phyloP scores from a whole-genome alignment of 2,329 filamentous ascomycete genomes.

The Gliomastix tumulicola region DNA sequence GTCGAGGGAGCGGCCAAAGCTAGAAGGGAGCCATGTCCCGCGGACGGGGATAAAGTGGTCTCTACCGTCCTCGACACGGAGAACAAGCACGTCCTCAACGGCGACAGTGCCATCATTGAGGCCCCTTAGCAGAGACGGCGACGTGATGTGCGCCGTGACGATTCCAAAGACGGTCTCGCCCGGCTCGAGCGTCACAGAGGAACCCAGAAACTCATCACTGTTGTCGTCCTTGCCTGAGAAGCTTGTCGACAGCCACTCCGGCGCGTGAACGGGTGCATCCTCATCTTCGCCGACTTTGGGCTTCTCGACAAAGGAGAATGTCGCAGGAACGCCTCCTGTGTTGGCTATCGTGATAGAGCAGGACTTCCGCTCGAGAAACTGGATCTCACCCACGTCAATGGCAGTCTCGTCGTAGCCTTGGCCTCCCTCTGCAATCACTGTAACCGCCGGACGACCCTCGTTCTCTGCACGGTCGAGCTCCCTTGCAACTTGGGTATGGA shows the following conservation, averaged over 20 bases:
- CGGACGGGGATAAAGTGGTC: slow-evolving; percentile 87
- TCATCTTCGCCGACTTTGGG: slow-evolving; percentile 44
- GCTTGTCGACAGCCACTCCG: slow-evolving; percentile 64
- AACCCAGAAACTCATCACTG: slow-evolving; percentile 19
- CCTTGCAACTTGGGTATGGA: slow-evolving; percentile 80
- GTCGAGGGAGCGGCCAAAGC: slow-evolving; percentile 78
- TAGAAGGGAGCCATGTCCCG: slow-evolving; percentile 73
- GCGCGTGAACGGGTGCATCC: slow-evolving; percentile 21
- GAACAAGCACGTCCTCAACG: slow-evolving; percentile 81
- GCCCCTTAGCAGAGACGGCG: slow-evolving; percentile 54
- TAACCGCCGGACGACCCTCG: slow-evolving; percentile 75
- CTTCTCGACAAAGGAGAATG: slow-evolving; percentile 71
- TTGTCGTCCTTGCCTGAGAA: slow-evolving; percentile 38
- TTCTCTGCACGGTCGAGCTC: slow-evolving; percentile 90
- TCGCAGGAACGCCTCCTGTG: slow-evolving; percentile 76
- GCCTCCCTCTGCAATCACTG: slow-evolving; percentile 66
- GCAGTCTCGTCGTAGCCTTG: slow-evolving; percentile 39
- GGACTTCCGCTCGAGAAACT: slow-evolving; percentile 59
- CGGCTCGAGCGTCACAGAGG: slow-evolving; percentile 65
- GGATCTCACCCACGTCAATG: slow-evolving; percentile 72
- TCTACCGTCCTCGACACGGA: slow-evolving; percentile 75
- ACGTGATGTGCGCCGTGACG: slow-evolving; percentile 60
- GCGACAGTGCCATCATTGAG: slow-evolving; percentile 62
- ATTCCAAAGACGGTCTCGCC: slow-evolving; percentile 73
- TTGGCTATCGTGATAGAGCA: slow-evolving; percentile 81